Base-by-base conservation (phyloP, 2,329 filamentous ascomycete species). In the Fonsecaea pedrosoi region DNA sequence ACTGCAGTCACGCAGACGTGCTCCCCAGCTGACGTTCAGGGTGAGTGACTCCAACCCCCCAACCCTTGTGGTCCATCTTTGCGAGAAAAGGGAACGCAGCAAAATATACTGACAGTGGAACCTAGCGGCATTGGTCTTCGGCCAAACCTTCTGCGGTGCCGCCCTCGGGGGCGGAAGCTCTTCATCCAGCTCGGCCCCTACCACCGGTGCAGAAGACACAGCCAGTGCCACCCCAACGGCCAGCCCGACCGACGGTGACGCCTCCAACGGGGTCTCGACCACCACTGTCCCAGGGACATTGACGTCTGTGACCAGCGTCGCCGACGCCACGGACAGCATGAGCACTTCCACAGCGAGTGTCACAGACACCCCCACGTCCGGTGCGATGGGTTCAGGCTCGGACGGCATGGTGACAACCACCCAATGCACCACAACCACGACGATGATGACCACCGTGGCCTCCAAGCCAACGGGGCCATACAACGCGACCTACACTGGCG, bases 1-100 rank as follows among this genome's bases (percentile, higher is more conserved):
- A 68, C 62, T 18, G 67, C 63, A 7, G 65, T 70, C 57, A 59
- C 61, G 6, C 58, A 62, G 21, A 56, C 63, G 32, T 70, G 68
- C 54, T 58, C 56, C 4, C 21, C 68, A 7, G 55, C 48, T 10
- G 68, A 70, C 54, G 66, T 67, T 50, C 38, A 61, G 60, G 56
- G 68, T 70, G 37, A 54, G 54, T 61, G 6, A 32, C 34, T 15
- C 10, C 9, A 18, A 38, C 5, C 18, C 25, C 30, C 53, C 25
- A 25, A 30, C 13, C 42, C 32, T 45, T 9, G 12, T 25, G 25
- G 25, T 25, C 25, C 25, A 25, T 25, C 4, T 21, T 54, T 21
- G 15, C 21, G 21, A 25, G 18, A 15, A 12, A 25, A 25, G 13
- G 25, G 25, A 50, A 25, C 25, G 25, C 1, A 25, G 45, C 9